Base-by-base conservation (phyloP, 2,329 filamentous ascomycete genomes). In the Ophiosphaerella herpotricha region DNA sequence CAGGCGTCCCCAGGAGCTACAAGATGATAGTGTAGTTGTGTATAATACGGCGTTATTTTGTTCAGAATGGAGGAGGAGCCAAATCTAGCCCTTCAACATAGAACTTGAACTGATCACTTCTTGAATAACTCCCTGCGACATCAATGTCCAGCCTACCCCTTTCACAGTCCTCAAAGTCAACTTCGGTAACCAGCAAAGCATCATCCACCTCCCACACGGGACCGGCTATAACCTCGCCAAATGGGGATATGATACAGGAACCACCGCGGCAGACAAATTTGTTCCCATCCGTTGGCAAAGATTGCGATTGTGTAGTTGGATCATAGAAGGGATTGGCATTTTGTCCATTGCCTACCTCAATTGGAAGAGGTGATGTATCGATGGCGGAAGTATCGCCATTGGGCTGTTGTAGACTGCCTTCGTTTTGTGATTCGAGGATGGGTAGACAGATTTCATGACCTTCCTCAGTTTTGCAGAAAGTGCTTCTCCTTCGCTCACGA, bases 121-220 rank as follows among this genome's bases (percentile, higher is more conserved):
- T 82, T 2, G 90, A 92, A 72, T 96, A 96, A 67, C 88, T 91
- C 0, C 92, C 92, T 2, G 85, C 90, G 33, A 90, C 85, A 76
- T 96, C 92, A 39, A 96, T 71, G 70, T 96, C 91, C 57, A 96
- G 71, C 44, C 90, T 78, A 0, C 91, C 92, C 8, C 90, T 80
- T 58, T 91, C 83, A 62, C 92, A 96, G 59, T 96, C 91, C 40
- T 95, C 89, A 64, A 97, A 87, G 66, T 97, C 91, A 3, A 92
- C 86, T 57, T 94, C 89, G 0, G 84, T 80, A 31, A 83, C 82
- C 43, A 91, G 75, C 26, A 96, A 71, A 0, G 84, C 79, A 47
- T 87, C 77, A 46, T 92, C 86, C 39, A 78, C 73, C 51, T 96
- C 89, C 91, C 91, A 96, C 50, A 94, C 77, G 0, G 92, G 92